phyloP scores from a whole-genome alignment of 2,329 filamentous ascomycete genomes.

The Apiospora rasikravindrae region DNA sequence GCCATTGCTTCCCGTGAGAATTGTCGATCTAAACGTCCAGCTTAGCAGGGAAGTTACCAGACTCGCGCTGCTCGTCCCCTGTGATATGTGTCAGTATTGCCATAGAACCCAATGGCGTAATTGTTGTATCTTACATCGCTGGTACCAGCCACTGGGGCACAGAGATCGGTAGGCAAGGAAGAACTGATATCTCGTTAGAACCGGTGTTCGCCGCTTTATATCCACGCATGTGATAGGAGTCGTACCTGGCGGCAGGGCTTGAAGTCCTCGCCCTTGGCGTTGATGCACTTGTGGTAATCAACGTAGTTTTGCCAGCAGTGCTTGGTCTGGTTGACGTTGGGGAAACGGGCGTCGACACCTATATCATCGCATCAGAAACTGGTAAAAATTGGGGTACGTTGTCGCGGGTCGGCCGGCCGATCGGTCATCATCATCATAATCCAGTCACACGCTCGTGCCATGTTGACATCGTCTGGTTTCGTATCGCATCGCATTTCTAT shows the following conservation, averaged over 20 bases:
- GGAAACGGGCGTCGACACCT: conserved; percentile 99
- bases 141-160: conserved; percentile 93
- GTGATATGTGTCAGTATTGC: conserved; percentile 34
- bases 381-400: not conserved
- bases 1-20: conserved; percentile 12
- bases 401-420: not conserved
- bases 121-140: conserved; percentile 53
- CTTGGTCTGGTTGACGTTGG: conserved; percentile 98
- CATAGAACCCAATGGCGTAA: not conserved
- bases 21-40: conserved; percentile 59
- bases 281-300: conserved; percentile 99
- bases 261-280: conserved; percentile 98
- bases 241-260: conserved; percentile 93
- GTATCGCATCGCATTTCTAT: not conserved
- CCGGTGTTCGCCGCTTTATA: not conserved
- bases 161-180: conserved; percentile 95
- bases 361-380: conserved; percentile 25
- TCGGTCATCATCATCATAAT: conserved; percentile 40
- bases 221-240: not conserved
- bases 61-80: conserved; percentile 50
- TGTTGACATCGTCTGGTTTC: conserved; percentile 18
- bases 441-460: conserved; percentile 35
- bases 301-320: conserved; percentile 99
- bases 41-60: conserved; percentile 71
- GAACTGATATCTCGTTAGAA: conserved; percentile 65